These are phyloP conservation scores for Trichocladium antarcticum DNA, from an alignment of 495 filamentous ascomycete species.

Conservation along the genomic window DNA sequence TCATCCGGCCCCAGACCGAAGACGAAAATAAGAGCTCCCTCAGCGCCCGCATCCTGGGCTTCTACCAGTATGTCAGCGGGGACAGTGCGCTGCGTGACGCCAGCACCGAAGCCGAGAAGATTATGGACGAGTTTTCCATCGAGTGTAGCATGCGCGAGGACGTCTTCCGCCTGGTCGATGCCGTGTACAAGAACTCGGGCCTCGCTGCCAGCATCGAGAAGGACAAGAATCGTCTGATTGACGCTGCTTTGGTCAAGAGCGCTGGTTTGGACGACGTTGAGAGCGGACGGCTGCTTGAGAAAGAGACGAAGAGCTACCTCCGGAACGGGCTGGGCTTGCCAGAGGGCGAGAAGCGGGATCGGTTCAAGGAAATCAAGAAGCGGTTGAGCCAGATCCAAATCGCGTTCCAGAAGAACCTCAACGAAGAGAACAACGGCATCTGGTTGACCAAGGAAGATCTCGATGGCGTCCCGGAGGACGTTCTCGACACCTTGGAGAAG, in stretches of 20 bases:
- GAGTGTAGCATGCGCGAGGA: conserved; percentile 53
- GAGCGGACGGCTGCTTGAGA: conserved; percentile 44
- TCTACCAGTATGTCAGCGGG: conserved; percentile 71
- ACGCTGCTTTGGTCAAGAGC: conserved; percentile 20
- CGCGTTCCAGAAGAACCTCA: conserved; percentile 49
- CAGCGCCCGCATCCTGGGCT: conserved; percentile 51
- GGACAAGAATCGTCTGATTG: conserved; percentile 26
- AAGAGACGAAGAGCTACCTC: conserved; percentile 48
- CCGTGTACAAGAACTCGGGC: conserved; percentile 38
- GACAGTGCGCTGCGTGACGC: conserved; percentile 57
- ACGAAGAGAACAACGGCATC: conserved; percentile 49
- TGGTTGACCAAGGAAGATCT: conserved; percentile 52
- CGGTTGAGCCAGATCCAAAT: conserved; percentile 46
- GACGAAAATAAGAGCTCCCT: conserved; percentile 57
- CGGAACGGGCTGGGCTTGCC: conserved; percentile 46
- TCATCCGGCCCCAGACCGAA: conserved; percentile 51
- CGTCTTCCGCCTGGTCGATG: conserved; percentile 47
- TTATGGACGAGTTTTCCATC: conserved; percentile 49
- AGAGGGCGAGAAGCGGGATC: conserved; percentile 42
- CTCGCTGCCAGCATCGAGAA: conserved; percentile 30
- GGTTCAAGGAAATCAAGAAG: conserved; percentile 57
- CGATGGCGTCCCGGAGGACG: conserved; percentile 47
- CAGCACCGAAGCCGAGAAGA: conserved; percentile 47
- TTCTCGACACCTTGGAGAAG: conserved; percentile 50
- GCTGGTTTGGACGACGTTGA: conserved; percentile 34